Evolutionary conservation across 2,329 filamentous ascomycete species (phyloP), one percentile per base, ranked within the genome.

Genomic region (Ambrosiella cleistominuta): DNA sequence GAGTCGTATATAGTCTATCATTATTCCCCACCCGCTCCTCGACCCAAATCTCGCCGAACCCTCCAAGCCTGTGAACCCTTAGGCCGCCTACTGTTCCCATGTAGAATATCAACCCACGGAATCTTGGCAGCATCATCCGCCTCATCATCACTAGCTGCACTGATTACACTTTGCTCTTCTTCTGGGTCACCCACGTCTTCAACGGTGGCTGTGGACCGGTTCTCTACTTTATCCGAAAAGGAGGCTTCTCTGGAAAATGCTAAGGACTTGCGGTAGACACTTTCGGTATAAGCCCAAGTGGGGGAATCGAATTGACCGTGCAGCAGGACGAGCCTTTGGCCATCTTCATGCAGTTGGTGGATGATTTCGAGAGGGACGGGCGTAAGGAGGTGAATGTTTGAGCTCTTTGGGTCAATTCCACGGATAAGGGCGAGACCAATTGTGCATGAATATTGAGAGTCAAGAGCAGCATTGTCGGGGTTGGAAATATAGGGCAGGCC

Each of bases 391-490:
- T 88, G 82, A 2, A 91, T 68, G 5, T 72, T 66, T 2, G 74
- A 70, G 0, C 69, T 72, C 19, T 68, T 66, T 0, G 70, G 65
- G 64, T 90, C 83, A 60, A 90, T 80, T 3, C 81, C 84, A 1
- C 85, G 78, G n/a, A 93, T 68, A 7, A 91, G 72, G 0, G 78
- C 84, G 1, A 86, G 71, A 1, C 84, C 85, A 3, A 88, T 67
- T 12, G 78, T 74, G 19, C 72, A 72, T 0, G 80, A 84, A 64
- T 77, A 71, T 36, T 66, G 68, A 0, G 86, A 84, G 62, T 85
- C 73, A 0, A 87, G 74, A 0, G 75, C 73, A 1, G 72, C 71
- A n/a, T 75, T 73, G 27, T 73, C 69, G 1, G 73, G 66, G 17
- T 80, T 78, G 13, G 75, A 69, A 59, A 89, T 76, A 60, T 81